These are phyloP conservation scores for Mycena vitilis DNA, from an alignment of 768 basidiomycete species.

Conservation along the genomic window DNA sequence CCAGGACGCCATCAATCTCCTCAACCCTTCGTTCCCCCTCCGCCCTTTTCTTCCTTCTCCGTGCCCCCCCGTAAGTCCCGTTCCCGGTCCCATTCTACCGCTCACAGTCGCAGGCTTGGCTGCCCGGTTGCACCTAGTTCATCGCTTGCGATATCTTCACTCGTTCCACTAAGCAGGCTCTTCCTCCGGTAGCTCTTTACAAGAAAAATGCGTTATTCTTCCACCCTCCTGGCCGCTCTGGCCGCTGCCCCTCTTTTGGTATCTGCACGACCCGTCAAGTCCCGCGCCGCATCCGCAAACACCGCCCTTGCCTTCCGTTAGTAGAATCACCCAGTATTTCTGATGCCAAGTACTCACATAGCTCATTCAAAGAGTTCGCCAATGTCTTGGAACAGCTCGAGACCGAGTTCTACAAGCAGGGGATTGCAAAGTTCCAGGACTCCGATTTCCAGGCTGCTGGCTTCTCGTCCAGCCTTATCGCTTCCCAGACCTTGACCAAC, in stretches of 20 bases:
- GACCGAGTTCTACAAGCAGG: slow-evolving; percentile 74
- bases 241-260: slow-evolving; percentile 55
- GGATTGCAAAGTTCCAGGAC: slow-evolving; percentile 70
- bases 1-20: slow-evolving; percentile 45
- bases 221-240: slow-evolving; percentile 54
- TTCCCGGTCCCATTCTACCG: neutral
- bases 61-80: slow-evolving; percentile 18
- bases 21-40: slow-evolving; percentile 43
- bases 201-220: slow-evolving; percentile 59
- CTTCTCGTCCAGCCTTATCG: slow-evolving; percentile 63
- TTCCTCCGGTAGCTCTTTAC: slow-evolving; percentile 45
- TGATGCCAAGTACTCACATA: slow-evolving; percentile 5
- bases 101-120: slow-evolving; percentile 60
- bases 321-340: slow-evolving; percentile 41
- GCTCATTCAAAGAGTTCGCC: slow-evolving; percentile 70
- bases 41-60: slow-evolving; percentile 40
- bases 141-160: slow-evolving; percentile 37
- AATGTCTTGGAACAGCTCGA: slow-evolving; percentile 82
- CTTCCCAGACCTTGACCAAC: slow-evolving; percentile 68
- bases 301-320: slow-evolving; percentile 72
- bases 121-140: slow-evolving; percentile 71
- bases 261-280: slow-evolving; percentile 61
- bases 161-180: slow-evolving; percentile 45
- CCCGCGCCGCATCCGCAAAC: slow-evolving; percentile 49
- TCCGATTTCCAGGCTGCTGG: slow-evolving; percentile 75